Percentiles rank a stretch among this genome's conserved stretches.
Conservation (phyloP, 495 filamentous ascomycete species). For the Talaromyces proteolyticus region DNA sequence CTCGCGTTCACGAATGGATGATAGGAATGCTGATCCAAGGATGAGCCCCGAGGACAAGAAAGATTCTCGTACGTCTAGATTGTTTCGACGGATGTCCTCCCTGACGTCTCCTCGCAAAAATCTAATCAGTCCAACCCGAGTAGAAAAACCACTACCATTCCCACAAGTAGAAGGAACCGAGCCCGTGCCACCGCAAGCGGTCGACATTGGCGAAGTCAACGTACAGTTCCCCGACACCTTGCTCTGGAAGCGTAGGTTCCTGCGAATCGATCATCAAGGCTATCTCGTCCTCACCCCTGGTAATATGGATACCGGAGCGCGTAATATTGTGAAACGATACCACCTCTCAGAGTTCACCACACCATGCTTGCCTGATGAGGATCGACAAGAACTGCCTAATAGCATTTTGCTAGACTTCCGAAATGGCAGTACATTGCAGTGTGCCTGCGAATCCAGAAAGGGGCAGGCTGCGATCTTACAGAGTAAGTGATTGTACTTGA, state of each 20-base stretch:
- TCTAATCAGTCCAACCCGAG: constrained; percentile 33
- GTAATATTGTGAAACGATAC: constrained; percentile 62
- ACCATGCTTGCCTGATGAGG: constrained; percentile 78
- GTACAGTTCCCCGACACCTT: constrained; percentile 90
- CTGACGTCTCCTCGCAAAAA: constrained; percentile 58
- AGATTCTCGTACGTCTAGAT: constrained; percentile 60
- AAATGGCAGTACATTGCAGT: constrained; percentile 77
- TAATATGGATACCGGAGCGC: constrained; percentile 35
- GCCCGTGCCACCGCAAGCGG: constrained; percentile 33
- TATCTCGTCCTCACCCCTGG: constrained; percentile 66
- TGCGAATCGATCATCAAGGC: constrained; percentile 72
- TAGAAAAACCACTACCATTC: constrained; percentile 31
- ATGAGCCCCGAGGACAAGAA: constrained; percentile 56
- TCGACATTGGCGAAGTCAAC: constrained; percentile 81
- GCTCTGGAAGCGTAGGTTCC: constrained; percentile 83
- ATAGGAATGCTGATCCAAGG: constrained; percentile 28
- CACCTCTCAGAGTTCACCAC: constrained; percentile 74
- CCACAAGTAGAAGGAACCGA: constrained; percentile 49
- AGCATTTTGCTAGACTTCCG: constrained; percentile 80
- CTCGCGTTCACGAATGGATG: constrained; percentile 29
- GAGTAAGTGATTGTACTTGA: constrained; percentile 50
- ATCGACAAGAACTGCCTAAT: constrained; percentile 82
- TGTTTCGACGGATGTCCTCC: constrained; percentile 77
- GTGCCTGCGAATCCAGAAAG: constrained; percentile 73
- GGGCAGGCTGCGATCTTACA: constrained; percentile 63